Base-by-base conservation (phyloP, 176 grass and related monocot genomes). In the Saccharum spontaneum region DNA sequence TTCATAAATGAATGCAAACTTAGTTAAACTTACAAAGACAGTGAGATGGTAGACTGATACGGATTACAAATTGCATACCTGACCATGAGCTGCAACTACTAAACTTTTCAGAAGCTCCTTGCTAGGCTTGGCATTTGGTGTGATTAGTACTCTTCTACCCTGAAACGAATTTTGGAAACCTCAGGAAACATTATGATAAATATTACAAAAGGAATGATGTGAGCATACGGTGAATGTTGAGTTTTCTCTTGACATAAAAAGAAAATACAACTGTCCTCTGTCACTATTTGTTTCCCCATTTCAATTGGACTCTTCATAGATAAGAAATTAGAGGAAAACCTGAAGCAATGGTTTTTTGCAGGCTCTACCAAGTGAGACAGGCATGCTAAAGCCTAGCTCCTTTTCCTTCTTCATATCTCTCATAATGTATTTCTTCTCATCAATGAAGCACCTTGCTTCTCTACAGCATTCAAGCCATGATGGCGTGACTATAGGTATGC, bases 371-470 rank as follows among this genome's bases (percentile, higher is more conserved):
- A 98, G 63, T 85, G 96, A 94, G 59, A 84, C 57, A 62, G 80
- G 86, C 91, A 98, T 90, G 89, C 71, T 94, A 75, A 98, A 98
- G 38, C 90, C 86, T 78, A 95, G 87, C 59, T 94, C 89, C 65
- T 79, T 95, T 79, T 98, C 96, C 81, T 94, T 98, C 81, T 95
- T 94, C 64, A 77, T 6, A 94, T 98, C 96, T 73, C 93, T 94
- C 89, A 95, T 28, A 86, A 95, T 91, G 76, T 94, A 95, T 50
- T 79, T 89, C 71, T 87, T 93, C 60, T 98, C 93, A 89, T 93
- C 90, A 78, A 95, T 79, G 87, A 92, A 90, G 73, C 87, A 87
- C 43, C 87, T 90, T 73, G 89, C 91, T 77, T 90, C 78, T 7
- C 72, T 67, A 89, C 96, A 95, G 81, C 78, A 90, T 68, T 94